Conservation (phyloP, 148 eudicot genomes). For the Arbutus unedo region DNA sequence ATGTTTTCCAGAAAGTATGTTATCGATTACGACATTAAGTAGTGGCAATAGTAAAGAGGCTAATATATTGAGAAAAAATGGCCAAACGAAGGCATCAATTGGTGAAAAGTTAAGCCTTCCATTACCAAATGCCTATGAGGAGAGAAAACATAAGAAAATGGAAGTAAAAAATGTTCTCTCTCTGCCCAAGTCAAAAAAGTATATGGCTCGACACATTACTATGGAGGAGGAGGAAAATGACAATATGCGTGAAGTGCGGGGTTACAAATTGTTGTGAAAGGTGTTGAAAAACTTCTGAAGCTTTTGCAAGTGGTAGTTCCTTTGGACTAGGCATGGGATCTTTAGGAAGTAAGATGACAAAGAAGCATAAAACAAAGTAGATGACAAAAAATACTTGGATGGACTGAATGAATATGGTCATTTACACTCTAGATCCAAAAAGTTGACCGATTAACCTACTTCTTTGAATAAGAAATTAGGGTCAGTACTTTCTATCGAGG, state of each 20-base stretch:
- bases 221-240: slow-evolving; percentile 27
- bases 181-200: not conserved
- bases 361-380: slow-evolving; percentile 47
- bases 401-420: slow-evolving; percentile 26
- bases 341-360: slow-evolving; percentile 15
- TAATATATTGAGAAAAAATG: slow-evolving; percentile 27
- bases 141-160: slow-evolving; percentile 43
- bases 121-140: slow-evolving; percentile 26
- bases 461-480: slow-evolving; percentile 40
- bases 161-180: slow-evolving; percentile 27
- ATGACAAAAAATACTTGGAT: slow-evolving; percentile 27
- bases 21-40: not conserved
- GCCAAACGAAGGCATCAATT: slow-evolving; percentile 29
- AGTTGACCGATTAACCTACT: slow-evolving; percentile 32
- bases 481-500: too few relatives aligned
- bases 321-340: slow-evolving; percentile 3
- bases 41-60: not conserved
- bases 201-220: slow-evolving; percentile 20
- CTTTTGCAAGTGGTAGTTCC: slow-evolving; percentile 17
- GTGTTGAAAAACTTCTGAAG: slow-evolving; percentile 25
- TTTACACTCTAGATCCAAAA: slow-evolving; percentile 31
- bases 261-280: slow-evolving; percentile 17
- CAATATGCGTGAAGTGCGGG: slow-evolving; percentile 23
- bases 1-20: not conserved
- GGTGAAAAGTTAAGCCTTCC: slow-evolving; percentile 36